Conservation (phyloP, 768 basidiomycete species). For the Leccinellum albellum region DNA sequence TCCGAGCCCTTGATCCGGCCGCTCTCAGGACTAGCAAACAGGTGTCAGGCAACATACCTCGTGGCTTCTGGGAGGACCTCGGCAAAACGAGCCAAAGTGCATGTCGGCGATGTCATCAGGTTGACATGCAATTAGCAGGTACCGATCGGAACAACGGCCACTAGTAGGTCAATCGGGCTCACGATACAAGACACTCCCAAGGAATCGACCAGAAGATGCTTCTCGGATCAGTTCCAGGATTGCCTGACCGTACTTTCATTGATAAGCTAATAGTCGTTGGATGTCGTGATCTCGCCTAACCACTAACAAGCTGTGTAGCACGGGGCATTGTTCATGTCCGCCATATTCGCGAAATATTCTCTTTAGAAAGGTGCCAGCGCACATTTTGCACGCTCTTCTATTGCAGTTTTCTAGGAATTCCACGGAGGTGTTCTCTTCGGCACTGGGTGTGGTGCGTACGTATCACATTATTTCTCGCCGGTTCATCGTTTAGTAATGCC, state of each 20-base stretch:
- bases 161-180: not conserved
- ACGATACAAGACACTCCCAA: not conserved
- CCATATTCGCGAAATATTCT: conserved; percentile 19
- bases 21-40: conserved; percentile 1
- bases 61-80: conserved; percentile 5
- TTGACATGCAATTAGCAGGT: conserved; percentile 1
- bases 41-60: conserved; percentile 3
- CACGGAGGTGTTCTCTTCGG: conserved; percentile 8
- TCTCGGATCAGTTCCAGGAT: conserved; percentile 16
- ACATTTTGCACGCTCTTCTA: conserved; percentile 20
- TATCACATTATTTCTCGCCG: conserved; percentile 7
- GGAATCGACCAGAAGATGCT: not conserved
- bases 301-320: conserved; percentile 13
- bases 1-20: conserved; percentile 15
- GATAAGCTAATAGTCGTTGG: conserved; percentile 6
- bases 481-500: conserved; percentile 8
- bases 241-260: conserved; percentile 7
- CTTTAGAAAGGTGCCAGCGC: conserved; percentile 15
- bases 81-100: conserved; percentile 9
- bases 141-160: not conserved
- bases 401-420: conserved; percentile 18
- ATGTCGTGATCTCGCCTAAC: conserved; percentile 25
- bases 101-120: conserved; percentile 1
- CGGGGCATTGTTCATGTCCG: conserved; percentile 28
- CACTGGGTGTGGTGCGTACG: conserved; percentile 4